Evolutionary conservation across 148 eudicot species (phyloP), one percentile per base, ranked within the genome.

Genomic region (Amaranthus cruentus): DNA sequence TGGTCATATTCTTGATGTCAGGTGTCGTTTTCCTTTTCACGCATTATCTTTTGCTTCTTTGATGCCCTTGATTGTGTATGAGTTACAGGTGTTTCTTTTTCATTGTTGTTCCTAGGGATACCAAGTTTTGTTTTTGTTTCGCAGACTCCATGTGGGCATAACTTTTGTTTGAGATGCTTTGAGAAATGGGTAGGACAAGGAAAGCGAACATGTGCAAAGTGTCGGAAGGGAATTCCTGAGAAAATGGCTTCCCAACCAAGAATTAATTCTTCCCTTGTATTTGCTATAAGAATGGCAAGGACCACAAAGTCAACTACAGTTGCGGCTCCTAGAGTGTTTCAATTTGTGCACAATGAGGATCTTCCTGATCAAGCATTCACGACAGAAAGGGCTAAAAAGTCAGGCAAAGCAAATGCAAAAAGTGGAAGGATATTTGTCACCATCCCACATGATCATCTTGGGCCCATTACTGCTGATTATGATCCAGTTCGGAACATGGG

Each of bases 81-180:
- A 28, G 38, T 28, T 28, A 28, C 38, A 28, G 38, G 38, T 28
- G 38, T 1, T 28, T 28, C 38, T 28, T 28, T 28, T 28, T 28
- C 38, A 28, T 28, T 28, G 38, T 28, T 28, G 38, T 28, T 28
- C 38, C 38, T 28, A 28, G 38, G 38, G 38, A 28, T 28, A 28
- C 50, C 13, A 4, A 7, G 6, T n/a, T 13, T 55, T 3, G 42
- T 13, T 76, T 28, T 28, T 28, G 38, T 28, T 28, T 28, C 2
- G 10, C 83, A 95, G 98, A 91, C 96, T 64, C 92, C 91, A 44
- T 95, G 98, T 75, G 97, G 96, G 11, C 97, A 95, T 75, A 95
- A 90, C 74, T 95, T 95, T 47, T 95, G 98, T 82, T 72, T 94
- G 76, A 91, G 86, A 72, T 95, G 98, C 79, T 95, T 95, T 68